Base-by-base conservation (phyloP, 495 filamentous ascomycete species). In the Aspergillus steynii region DNA sequence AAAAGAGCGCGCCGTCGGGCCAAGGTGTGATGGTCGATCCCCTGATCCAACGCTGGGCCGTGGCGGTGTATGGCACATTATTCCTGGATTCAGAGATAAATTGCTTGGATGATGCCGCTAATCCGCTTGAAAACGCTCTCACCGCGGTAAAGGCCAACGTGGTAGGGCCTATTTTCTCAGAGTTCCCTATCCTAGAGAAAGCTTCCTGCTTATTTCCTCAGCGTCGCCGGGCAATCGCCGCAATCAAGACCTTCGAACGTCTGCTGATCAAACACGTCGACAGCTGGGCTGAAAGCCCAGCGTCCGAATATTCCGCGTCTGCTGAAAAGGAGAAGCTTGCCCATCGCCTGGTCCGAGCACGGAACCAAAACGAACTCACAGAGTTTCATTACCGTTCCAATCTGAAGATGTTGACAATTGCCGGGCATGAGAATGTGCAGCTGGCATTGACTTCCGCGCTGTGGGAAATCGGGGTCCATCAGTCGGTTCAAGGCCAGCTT, bases 371-470 rank as follows among this genome's bases (percentile, higher is more conserved):
- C 25, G 53, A 49, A 9, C 67, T 75, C 42, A 69, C 56, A 1
- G 66, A 72, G 20, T 61, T 68, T n/a, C 73, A 77, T 61, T 77
- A 72, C 64, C 68, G 71, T 32, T 68, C 67, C 12, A 77, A 75
- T 28, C 59, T 77, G 15, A 74, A 72, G 50, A 73, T 75, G 28
- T 66, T 68, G 9, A 71, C 73, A 49, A 59, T 75, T 4, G 70
- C 71, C 9, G 74, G 65, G 0, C 73, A 74, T 47, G 74, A 77
- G 56, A 75, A 77, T 48, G 61, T 66, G 10, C 69, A 75, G 49
- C 71, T 69, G 31, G 64, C 74, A 25, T 64, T 77, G 4, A 72
- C 66, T 37, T 74, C 73, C 0, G 59, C 68, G 9, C 61, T 78
- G 50, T 76, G 65, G 56, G 66, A 72, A 14, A 65, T 78, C 5